Conservation (phyloP, 2,329 filamentous ascomycete species). For the Emmonsia crescens region DNA sequence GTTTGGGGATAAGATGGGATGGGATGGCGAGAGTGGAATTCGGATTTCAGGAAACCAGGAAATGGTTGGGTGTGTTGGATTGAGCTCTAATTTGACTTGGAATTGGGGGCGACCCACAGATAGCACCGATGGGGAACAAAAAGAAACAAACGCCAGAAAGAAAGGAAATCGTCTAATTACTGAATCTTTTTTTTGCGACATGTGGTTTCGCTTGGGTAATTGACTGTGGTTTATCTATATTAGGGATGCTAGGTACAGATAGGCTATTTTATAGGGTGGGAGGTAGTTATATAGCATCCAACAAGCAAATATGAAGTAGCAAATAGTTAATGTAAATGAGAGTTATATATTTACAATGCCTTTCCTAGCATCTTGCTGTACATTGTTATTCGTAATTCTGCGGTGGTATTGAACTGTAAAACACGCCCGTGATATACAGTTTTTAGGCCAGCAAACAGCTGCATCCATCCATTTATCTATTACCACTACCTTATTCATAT, state of each 20-base stretch:
- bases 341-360: not conserved
- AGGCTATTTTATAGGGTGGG: not conserved
- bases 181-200: not conserved
- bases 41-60: not conserved
- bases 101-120: not conserved
- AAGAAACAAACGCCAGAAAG: not conserved
- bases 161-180: no score
- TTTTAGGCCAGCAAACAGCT: no score
- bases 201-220: not conserved
- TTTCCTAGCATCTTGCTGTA: not conserved
- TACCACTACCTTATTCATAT: not conserved
- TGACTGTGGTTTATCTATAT: not conserved
- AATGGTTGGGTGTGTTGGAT: not conserved
- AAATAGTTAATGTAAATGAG: not conserved
- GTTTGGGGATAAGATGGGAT: not conserved
- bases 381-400: not conserved
- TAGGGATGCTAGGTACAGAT: not conserved
- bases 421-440: no score
- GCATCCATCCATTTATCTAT: no score
- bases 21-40: not conserved
- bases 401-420: no score
- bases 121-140: not conserved
- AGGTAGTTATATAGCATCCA: not conserved
- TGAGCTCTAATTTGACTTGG: not conserved
- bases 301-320: not conserved